A percentile compares a stretch with the other conserved stretches of the same genome.
Conservation (phyloP, 2,329 filamentous ascomycete species). For the Trichoderma aggressivum region DNA sequence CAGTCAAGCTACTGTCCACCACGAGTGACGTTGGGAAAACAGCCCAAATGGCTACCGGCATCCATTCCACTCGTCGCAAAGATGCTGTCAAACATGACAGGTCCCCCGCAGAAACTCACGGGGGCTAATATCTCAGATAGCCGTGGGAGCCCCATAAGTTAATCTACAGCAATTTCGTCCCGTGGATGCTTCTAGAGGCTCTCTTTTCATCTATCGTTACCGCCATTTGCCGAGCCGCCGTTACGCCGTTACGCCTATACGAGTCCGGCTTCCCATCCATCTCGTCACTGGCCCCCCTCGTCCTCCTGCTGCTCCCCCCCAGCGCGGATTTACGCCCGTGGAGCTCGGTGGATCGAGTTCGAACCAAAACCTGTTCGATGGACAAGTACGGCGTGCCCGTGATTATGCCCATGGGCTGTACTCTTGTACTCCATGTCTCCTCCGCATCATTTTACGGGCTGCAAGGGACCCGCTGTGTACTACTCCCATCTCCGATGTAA, state of each 20-base stretch:
- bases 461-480: conserved; percentile 12
- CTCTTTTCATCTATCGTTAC: conserved; percentile 9
- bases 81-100: conserved; percentile 20
- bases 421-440: neutral
- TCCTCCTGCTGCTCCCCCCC: neutral
- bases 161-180: neutral
- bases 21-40: neutral
- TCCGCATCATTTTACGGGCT: conserved; percentile 5
- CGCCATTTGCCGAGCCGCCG: conserved; percentile 13
- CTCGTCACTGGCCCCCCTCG: neutral
- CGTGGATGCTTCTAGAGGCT: conserved; percentile 15
- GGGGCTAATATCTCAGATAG: conserved; percentile 17
- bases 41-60: conserved; percentile 14
- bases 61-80: conserved; percentile 13
- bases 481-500: conserved; percentile 13
- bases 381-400: neutral
- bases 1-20: too few relatives aligned
- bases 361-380: neutral
- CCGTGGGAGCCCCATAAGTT: conserved; percentile 13
- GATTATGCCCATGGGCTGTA: neutral
- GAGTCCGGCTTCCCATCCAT: neutral
- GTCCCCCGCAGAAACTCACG: conserved; percentile 18
- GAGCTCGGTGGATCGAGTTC: neutral
- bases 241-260: conserved; percentile 7
- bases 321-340: neutral